Base-by-base conservation (phyloP, 2,329 filamentous ascomycete species). In the Verticillium albo-atrum region DNA sequence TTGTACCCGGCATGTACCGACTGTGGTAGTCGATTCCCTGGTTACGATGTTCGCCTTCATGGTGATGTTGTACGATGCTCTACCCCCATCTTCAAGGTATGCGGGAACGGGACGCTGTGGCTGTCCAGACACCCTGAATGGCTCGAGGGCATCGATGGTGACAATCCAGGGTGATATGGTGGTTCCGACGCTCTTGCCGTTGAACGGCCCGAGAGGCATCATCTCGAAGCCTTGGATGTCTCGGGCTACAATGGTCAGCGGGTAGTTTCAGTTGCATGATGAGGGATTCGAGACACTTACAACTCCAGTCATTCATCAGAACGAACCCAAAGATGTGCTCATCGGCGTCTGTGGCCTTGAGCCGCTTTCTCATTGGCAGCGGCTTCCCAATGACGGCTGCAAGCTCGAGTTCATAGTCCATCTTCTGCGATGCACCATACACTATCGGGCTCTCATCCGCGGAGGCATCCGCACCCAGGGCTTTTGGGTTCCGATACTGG, bases 321-420 rank as follows among this genome's bases (percentile, higher is more conserved):
- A 85, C 80, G n/a, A 86, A 74, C 0, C 86, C 85, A 67, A 88
- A 88, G 17, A 88, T 83, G 63, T 88, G 82, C 0, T 83, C 76
- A 6, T 83, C 77, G 0, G 84, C 82, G 30, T 82, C 78, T 23
- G 76, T 77, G 0, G 76, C 70, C 0, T 68, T 64, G 0, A 82
- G 61, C 0, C 70, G 68, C 50, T 77, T 62, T 2, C 74, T 72
- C n/a, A 74, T 63, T 0, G 65, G 60, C 10, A 74, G 67, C 0
- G 74, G 68, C 47, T 79, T 78, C 2, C 78, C 77, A 7, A 82
- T 70, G 2, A 81, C 67, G 6, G 75, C 73, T 0, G 76, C 79
- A 25, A 81, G 68, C 56, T 81, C 79, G 25, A 80, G 66, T 58
- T 77, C 75, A 34, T 75, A 77, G 57, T 77, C 80, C 47, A 82